Evolutionary conservation across 2,329 filamentous ascomycete species (phyloP).

Genomic region (Corynespora cassiicola): DNA sequence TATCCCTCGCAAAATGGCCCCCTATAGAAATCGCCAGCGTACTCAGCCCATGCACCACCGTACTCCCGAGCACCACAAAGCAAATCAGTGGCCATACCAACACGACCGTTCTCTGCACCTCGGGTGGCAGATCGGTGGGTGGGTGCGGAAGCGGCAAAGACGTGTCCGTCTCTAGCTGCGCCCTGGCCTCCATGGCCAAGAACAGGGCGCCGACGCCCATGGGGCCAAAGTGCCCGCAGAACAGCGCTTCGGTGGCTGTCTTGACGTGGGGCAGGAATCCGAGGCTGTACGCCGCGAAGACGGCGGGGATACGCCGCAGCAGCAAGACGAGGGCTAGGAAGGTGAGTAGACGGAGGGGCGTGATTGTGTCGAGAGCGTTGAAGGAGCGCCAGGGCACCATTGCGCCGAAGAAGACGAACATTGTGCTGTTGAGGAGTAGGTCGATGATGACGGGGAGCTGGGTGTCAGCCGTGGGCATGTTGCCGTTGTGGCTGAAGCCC

Average conservation of each 20-base stretch:
- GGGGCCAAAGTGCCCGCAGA: slow-evolving; percentile 64
- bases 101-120: slow-evolving; percentile 48
- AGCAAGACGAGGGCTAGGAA: slow-evolving; percentile 58
- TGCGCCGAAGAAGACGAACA: slow-evolving; percentile 64
- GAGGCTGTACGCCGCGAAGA: slow-evolving; percentile 55
- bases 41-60: slow-evolving; percentile 61
- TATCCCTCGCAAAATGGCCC: slow-evolving; percentile 54
- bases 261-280: slow-evolving; percentile 53
- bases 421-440: slow-evolving; percentile 61
- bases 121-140: slow-evolving; percentile 40
- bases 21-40: slow-evolving; percentile 58
- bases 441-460: slow-evolving; percentile 60
- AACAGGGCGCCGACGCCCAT: slow-evolving; percentile 65
- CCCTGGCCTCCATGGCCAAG: slow-evolving; percentile 62
- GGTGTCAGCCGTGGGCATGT: slow-evolving; percentile 55
- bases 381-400: slow-evolving; percentile 61
- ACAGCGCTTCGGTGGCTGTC: slow-evolving; percentile 60
- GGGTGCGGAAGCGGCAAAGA: slow-evolving; percentile 54
- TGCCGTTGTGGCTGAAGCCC: slow-evolving; percentile 62
- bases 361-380: slow-evolving; percentile 40
- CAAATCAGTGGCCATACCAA: slow-evolving; percentile 63
- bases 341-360: slow-evolving; percentile 51
- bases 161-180: slow-evolving; percentile 58
- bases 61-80: slow-evolving; percentile 61
- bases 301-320: slow-evolving; percentile 60